Base-by-base conservation (phyloP, 2,329 filamentous ascomycete genomes). In the Colletotrichum camelliae region DNA sequence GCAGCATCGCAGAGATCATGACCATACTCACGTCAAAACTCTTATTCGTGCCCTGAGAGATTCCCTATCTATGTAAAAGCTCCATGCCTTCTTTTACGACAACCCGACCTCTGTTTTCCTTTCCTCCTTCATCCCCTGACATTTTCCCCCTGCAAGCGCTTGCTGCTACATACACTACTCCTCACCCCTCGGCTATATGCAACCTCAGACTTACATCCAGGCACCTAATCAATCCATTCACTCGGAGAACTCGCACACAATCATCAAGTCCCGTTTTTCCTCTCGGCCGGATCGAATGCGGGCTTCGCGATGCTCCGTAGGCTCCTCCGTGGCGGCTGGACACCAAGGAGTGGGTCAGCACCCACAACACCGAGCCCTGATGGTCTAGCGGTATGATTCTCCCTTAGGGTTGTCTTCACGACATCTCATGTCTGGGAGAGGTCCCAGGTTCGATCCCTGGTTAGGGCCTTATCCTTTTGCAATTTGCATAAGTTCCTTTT, bases 301-400 rank as follows among this genome's bases (percentile, higher is more conserved):
- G 5, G 4, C 10, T 21, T 21, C n/a, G 43, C 43, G 6, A 52
- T 21, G 43, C 43, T 52, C 10, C 43, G 43, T 52, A 52, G 43
- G 12, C 1, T 3, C 9, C n/a, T 52, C 43, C 43, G n/a, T 52
- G 2, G 4, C 12, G 2, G 2, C 0, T 13, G 1, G 1, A 1
- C 2, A 2, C 43, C 12, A 52, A 13, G n/a, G 1, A 13, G 43
- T 52, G 43, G 43, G 43, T 52, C 43, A 7, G 3, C 2, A 7
- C 43, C 43, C n/a, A 52, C n/a, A 2, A 21, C 3, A 13, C 1
- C 0, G 2, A 52, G 43, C 43, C 43, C 43, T 52, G 43, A 52
- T 52, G 43, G 9, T 62, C n/a, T 62, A 52, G 43, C 43, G 43
- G 43, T 52, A 52, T 52, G 43, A 52, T 52, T 52, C 43, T 52